phyloP scores from a whole-genome alignment of 257 asterid genomes.

The Prunella vulgaris region DNA sequence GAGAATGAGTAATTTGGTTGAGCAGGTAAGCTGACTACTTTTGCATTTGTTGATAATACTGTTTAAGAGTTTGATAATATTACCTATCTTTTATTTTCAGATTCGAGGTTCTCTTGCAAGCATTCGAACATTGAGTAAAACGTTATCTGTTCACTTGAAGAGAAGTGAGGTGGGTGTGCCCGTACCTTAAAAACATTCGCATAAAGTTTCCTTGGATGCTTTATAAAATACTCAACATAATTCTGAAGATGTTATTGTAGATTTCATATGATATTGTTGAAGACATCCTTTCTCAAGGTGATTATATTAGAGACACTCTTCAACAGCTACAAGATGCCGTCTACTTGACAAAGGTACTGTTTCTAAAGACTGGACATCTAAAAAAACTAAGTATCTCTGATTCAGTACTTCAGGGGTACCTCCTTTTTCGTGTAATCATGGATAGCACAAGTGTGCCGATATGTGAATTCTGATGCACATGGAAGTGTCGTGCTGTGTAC shows the following conservation, averaged over 20 bases:
- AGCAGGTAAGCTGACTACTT: slow-evolving; percentile 65
- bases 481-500: not conserved
- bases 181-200: slow-evolving; percentile 14
- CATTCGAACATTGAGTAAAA: slow-evolving; percentile 73
- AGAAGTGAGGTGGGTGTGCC: slow-evolving; percentile 73
- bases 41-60: slow-evolving; percentile 13
- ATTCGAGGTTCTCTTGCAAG: slow-evolving; percentile 82
- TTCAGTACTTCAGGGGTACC: not conserved
- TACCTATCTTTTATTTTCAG: slow-evolving; percentile 33
- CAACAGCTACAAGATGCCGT: slow-evolving; percentile 93
- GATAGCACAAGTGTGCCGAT: not conserved
- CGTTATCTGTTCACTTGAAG: slow-evolving; percentile 68
- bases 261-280: slow-evolving; percentile 71
- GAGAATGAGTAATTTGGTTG: slow-evolving; percentile 90
- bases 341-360: slow-evolving; percentile 79
- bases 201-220: slow-evolving; percentile 14
- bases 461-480: not conserved
- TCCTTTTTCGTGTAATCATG: not conserved
- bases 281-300: slow-evolving; percentile 83
- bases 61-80: slow-evolving; percentile 3
- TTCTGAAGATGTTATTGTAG: slow-evolving; percentile 41
- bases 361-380: slow-evolving; percentile 6
- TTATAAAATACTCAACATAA: not conserved
- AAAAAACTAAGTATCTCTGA: not conserved
- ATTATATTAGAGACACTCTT: slow-evolving; percentile 66